Percentiles rank a stretch among this genome's conserved stretches.
Evolutionary conservation across 2,329 filamentous ascomycete genomes (phyloP).

Genomic region (Sclerotiophoma versabilis): DNA sequence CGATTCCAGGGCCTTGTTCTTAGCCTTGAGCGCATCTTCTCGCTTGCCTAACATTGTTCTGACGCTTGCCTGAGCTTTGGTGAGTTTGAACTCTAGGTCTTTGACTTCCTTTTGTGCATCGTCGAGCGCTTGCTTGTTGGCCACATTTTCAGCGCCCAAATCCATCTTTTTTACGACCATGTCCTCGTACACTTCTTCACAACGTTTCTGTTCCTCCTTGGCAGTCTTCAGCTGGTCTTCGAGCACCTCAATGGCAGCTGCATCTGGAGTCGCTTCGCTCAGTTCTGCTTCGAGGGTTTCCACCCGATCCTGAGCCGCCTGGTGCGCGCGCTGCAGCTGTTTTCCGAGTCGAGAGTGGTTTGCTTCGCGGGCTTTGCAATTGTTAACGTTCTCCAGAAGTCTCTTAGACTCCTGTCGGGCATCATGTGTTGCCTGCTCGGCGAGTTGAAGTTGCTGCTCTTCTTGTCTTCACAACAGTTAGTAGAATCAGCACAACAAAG

Average conservation of each 20-base stretch:
- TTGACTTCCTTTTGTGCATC: slow-evolving; percentile 35
- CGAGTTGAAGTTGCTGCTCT: slow-evolving; percentile 57
- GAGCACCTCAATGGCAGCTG: slow-evolving; percentile 59
- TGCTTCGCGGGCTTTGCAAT: slow-evolving; percentile 57
- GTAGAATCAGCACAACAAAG: not conserved
- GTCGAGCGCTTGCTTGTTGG: slow-evolving; percentile 44
- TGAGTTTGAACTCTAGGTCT: slow-evolving; percentile 27
- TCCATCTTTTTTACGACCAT: slow-evolving; percentile 53
- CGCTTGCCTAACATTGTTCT: slow-evolving; percentile 41
- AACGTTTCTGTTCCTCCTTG: slow-evolving; percentile 52
- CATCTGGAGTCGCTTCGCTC: slow-evolving; percentile 65
- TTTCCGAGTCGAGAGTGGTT: slow-evolving; percentile 58
- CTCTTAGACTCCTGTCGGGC: slow-evolving; percentile 44
- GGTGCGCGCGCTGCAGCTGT: slow-evolving; percentile 63
- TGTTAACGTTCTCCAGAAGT: slow-evolving; percentile 51
- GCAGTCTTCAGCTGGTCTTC: slow-evolving; percentile 63
- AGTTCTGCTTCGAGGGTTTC: slow-evolving; percentile 72
- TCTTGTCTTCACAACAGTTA: slow-evolving; percentile 47
- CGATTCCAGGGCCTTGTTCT: slow-evolving; percentile 51
- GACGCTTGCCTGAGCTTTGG: slow-evolving; percentile 41
- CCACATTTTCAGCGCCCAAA: slow-evolving; percentile 47
- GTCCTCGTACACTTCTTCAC: slow-evolving; percentile 58
- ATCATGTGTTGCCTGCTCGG: slow-evolving; percentile 52
- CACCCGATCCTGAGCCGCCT: slow-evolving; percentile 67
- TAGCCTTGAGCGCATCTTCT: slow-evolving; percentile 47